Evolutionary conservation across 768 basidiomycete genomes (phyloP).

Genomic region (Pleurotus ostreatus): DNA sequence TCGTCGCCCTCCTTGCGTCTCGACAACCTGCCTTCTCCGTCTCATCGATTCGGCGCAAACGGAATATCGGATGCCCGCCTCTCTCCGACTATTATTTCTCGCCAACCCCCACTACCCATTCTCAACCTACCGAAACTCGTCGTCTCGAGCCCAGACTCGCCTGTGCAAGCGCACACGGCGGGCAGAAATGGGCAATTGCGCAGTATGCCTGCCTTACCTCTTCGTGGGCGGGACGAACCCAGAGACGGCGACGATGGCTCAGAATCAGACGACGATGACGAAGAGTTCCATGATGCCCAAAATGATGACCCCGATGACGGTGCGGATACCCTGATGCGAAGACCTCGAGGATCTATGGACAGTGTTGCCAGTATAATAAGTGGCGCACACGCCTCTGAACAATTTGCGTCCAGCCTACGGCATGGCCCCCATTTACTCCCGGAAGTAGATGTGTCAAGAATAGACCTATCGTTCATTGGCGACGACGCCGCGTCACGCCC

Average conservation of each 20-base stretch:
- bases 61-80: conserved; percentile 27
- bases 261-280: conserved; percentile 28
- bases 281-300: conserved; percentile 19
- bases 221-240: conserved; percentile 27
- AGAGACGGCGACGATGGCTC: conserved; percentile 32
- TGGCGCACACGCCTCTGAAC: conserved; percentile 3
- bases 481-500: conserved; percentile 3
- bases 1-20: background rate
- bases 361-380: conserved; percentile 6
- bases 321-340: conserved; percentile 7
- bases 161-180: conserved; percentile 2
- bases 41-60: conserved; percentile 13
- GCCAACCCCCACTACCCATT: conserved; percentile 41
- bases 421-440: conserved; percentile 15
- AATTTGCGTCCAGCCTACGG: conserved; percentile 8
- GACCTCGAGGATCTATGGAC: conserved; percentile 3
- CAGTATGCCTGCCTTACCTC: conserved; percentile 52
- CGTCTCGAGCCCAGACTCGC: conserved; percentile 15
- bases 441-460: conserved; percentile 24
- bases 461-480: conserved; percentile 31
- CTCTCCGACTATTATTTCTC: conserved; percentile 40
- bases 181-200: conserved; percentile 30
- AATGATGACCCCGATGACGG: conserved; percentile 13
- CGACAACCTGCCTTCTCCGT: background rate
- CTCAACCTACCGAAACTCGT: conserved; percentile 48